Base-by-base conservation (phyloP, 345 rosid species). In the Acer yangbiense region DNA sequence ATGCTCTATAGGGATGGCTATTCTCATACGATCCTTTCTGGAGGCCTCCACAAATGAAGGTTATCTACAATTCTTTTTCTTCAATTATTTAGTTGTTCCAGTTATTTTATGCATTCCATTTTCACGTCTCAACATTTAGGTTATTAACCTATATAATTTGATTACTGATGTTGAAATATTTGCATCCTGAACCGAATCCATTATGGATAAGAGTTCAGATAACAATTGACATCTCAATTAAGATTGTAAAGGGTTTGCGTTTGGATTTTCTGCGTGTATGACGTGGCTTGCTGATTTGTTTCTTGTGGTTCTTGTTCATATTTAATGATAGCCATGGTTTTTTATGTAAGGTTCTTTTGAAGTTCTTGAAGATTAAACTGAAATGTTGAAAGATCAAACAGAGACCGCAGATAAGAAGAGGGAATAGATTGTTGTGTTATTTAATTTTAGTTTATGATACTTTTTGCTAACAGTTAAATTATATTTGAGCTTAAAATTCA, bases 41-140 rank as follows among this genome's bases (percentile, higher is more conserved):
- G 93, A 86, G 87, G 84, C 95, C 93, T 76, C 88, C 89, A 58
- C 93, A 91, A 83, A 88, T 86, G 93, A 91, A 89, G 92, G 95
- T 91, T 54, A 52, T 82, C 44, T 72, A 43, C 54, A 68, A 16
- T 77, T 69, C 66, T 72, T 65, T 18, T 46, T 67, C 32, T 43
- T 43, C 58, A 27, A 43, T 44, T 43, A 20, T 70, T 77, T 64
- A 50, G 66, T 66, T 67, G 23, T 60, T 60, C 20, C 39, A 14
- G 52, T 44, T 61, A 35, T n/a, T 64, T 52, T 41, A 25, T 73
- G 39, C 70, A 29, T 65, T 73, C 9, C 69, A 48, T 77, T 7
- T 62, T 55, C 65, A 66, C 10, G 13, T 46, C 50, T 46, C 69
- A 75, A 11, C 63, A 25, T 35, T 41, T 23, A 48, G 32, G 65